Conservation (phyloP, 2,329 filamentous ascomycete genomes). For the Tricladium varicosporioides region DNA sequence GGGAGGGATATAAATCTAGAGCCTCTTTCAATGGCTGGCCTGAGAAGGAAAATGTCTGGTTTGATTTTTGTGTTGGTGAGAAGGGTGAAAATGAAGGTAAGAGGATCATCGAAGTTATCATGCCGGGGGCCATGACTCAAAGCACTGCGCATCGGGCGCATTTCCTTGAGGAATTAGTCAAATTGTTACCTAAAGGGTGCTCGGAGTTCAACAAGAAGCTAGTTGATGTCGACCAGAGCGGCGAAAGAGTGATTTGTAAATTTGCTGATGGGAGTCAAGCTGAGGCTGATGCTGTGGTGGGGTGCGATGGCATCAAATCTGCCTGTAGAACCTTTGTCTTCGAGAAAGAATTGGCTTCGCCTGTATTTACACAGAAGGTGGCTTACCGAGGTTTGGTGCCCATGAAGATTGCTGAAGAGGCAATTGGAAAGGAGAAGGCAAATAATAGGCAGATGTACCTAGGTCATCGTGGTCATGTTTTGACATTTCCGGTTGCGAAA, state of each 20-base stretch:
- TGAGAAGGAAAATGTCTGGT: slow-evolving; percentile 8
- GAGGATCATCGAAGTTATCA: slow-evolving; percentile 2
- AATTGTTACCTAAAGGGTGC: slow-evolving; percentile 34
- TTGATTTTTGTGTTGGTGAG: slow-evolving; percentile 16
- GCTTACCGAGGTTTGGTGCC: slow-evolving; percentile 59
- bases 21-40: slow-evolving; percentile 3
- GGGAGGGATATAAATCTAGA: background rate
- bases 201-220: slow-evolving; percentile 34
- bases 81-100: slow-evolving; percentile 1
- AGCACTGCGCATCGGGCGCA: slow-evolving; percentile 35
- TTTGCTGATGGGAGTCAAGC: slow-evolving; percentile 11
- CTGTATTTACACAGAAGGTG: slow-evolving; percentile 52
- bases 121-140: slow-evolving; percentile 2
- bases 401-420: slow-evolving; percentile 47
- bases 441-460: slow-evolving; percentile 42
- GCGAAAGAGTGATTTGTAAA: background rate
- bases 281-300: slow-evolving; percentile 14
- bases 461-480: slow-evolving; percentile 51
- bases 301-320: slow-evolving; percentile 57
- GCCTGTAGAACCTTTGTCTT: slow-evolving; percentile 39
- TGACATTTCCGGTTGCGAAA: slow-evolving; percentile 46
- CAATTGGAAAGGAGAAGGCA: slow-evolving; percentile 45
- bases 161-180: slow-evolving; percentile 41
- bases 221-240: slow-evolving; percentile 6
- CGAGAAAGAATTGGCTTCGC: background rate